Evolutionary conservation across 768 basidiomycete genomes (phyloP), one percentile per base, ranked within the genome.

Genomic region (Phaeotremella skinneri): DNA sequence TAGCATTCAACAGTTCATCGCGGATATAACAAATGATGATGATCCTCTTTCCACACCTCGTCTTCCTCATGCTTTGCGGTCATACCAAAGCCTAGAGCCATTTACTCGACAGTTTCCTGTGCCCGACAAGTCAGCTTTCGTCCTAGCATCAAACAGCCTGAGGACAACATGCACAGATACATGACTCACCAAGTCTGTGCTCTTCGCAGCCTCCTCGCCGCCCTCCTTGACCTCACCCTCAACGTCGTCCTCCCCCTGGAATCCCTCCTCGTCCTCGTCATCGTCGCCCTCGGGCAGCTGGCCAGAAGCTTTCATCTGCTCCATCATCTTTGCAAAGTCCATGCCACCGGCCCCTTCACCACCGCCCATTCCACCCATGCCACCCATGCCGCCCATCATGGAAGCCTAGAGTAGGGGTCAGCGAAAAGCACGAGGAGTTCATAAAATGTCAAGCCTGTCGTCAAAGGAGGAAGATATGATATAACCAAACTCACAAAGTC

Each of bases 331-430:
- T 25, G 52, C 52, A 39, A 53, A 55, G 42, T 41, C 60, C 20
- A 55, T 37, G 25, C 51, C 59, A 21, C 59, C 58, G 13, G 30
- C 55, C 21, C 50, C 65, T 31, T 52, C 58, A 55, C 55, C 55
- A 41, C 66, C 64, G 34, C 57, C 53, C 56, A 70, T 60, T 49
- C 58, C 66, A 14, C 61, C 61, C 26, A 56, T 57, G 13, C 62
- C 66, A 17, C 59, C 64, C 55, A 64, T 58, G 31, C 62, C 68
- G 37, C 63, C 64, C 61, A 76, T 76, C 57, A 76, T 63, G 56
- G 74, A 76, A 56, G 68, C 62, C 67, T 75, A 59, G 26, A 57
- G 52, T 39, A 55, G 20, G 42, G 17, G 39, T 32, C 29, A 41
- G 34, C 17, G 26, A 6, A 17, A 29, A 31, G 17, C n/a, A 13